A percentile compares a stretch with the other conserved stretches of the same genome.
Evolutionary conservation across 116 monocot species (phyloP).

Genomic region (Posidonia oceanica): DNA sequence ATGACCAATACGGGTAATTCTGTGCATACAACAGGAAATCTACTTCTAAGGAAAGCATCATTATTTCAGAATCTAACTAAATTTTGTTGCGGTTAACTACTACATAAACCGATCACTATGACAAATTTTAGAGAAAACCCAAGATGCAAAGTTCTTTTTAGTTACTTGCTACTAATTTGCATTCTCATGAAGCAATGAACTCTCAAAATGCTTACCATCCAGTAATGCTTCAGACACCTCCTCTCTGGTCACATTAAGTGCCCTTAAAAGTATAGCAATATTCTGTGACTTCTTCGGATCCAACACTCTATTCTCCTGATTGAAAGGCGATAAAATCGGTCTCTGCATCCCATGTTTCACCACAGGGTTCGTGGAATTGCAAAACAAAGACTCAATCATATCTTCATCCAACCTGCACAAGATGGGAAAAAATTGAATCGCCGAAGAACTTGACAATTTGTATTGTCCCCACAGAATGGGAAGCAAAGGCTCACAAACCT

Average conservation of each 20-base stretch:
- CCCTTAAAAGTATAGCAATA: conserved; percentile 78
- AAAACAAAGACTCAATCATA: conserved; percentile 76
- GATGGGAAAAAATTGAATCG: not conserved
- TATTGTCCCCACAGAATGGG: too few species aligned
- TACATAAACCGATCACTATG: too few species aligned
- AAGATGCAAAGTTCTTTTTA: too few species aligned
- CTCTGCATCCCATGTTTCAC: conserved; percentile 25
- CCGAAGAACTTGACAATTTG: too few species aligned
- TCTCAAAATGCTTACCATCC: conserved; percentile 42
- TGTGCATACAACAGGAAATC: not conserved
- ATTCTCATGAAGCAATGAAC: not conserved
- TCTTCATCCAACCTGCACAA: conserved; percentile 74
- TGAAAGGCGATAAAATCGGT: conserved; percentile 18
- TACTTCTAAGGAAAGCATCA: not conserved
- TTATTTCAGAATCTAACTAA: not conserved
- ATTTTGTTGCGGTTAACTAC: too few species aligned
- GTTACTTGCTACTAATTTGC: not conserved
- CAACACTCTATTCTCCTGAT: conserved; percentile 65
- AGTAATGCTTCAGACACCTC: conserved; percentile 83
- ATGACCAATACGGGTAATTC: not conserved
- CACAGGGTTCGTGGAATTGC: conserved; percentile 28
- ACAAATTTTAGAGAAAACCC: too few species aligned
- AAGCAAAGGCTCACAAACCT: too few species aligned
- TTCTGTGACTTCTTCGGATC: conserved; percentile 97
- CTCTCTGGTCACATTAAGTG: conserved; percentile 84